A percentile compares a stretch with the other conserved stretches of the same genome.
Evolutionary conservation across 768 basidiomycete genomes (phyloP).

Genomic region (Leccinum rimulosum): DNA sequence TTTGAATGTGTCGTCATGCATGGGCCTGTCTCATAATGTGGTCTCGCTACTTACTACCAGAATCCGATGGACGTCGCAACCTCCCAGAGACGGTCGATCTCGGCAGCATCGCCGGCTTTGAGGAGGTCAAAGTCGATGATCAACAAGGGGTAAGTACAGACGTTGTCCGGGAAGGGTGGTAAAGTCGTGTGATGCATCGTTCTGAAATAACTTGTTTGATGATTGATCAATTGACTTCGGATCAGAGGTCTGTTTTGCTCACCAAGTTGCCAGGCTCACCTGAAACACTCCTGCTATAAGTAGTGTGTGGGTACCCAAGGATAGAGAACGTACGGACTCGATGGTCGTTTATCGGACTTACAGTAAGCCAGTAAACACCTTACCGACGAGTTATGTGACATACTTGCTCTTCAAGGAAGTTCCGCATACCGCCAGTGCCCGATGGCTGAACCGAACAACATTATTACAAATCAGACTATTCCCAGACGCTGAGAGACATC

Average conservation of each 20-base stretch:
- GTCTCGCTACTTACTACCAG: background rate
- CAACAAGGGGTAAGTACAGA: background rate
- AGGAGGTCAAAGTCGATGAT: background rate
- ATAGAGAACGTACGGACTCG: background rate
- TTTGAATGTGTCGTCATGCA: background rate
- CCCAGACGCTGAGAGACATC: no score
- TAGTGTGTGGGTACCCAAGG: background rate
- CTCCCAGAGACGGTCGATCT: background rate
- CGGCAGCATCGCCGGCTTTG: background rate
- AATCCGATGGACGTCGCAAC: background rate
- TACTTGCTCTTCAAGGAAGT: no score
- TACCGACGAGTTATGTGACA: no score
- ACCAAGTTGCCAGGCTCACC: no score
- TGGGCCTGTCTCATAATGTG: background rate
- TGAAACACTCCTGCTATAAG: background rate
- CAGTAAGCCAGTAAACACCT: no score
- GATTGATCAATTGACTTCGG: background rate
- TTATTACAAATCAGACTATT: no score
- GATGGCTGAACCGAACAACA: no score
- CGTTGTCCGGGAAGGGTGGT: background rate
- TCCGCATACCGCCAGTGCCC: no score
- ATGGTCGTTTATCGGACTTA: no score
- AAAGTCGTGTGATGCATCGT: background rate
- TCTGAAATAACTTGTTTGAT: background rate
- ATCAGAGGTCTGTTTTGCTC: background rate